Conservation (phyloP, 2,329 filamentous ascomycete species). For the Nothophaeocryptopus gaeumannii region DNA sequence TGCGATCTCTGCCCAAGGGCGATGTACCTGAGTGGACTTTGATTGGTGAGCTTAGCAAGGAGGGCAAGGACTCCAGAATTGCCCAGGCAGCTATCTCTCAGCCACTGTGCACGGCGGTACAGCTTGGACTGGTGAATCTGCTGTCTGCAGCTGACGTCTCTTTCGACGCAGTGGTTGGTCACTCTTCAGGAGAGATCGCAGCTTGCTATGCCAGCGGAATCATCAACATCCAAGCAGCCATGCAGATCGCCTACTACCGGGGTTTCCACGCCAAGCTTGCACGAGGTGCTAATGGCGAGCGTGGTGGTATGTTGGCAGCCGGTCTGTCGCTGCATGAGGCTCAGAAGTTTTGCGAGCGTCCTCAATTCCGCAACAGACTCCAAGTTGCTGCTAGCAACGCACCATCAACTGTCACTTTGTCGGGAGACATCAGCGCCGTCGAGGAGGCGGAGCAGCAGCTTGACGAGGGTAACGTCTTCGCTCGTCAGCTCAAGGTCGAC, state of each 20-base stretch:
- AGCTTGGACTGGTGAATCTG: slow-evolving; percentile 50
- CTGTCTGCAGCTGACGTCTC: slow-evolving; percentile 29
- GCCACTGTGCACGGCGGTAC: slow-evolving; percentile 55
- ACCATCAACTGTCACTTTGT: slow-evolving; percentile 44
- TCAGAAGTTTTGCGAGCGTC: slow-evolving; percentile 1
- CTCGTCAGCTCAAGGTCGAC: slow-evolving; percentile 41
- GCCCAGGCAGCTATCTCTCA: slow-evolving; percentile 43
- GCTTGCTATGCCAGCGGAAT: slow-evolving; percentile 31
- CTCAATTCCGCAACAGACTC: slow-evolving; percentile 10
- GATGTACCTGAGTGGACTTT: slow-evolving; percentile 9
- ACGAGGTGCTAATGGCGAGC: slow-evolving; percentile 2
- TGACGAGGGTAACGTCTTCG: slow-evolving; percentile 38
- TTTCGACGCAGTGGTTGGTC: slow-evolving; percentile 31
- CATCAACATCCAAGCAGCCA: slow-evolving; percentile 18
- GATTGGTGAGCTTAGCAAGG: slow-evolving; percentile 18
- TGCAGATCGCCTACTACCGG: slow-evolving; percentile 27
- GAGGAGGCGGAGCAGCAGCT: slow-evolving; percentile 32
- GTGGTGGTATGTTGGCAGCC: slow-evolving; percentile 19
- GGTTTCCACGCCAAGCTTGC: slow-evolving; percentile 19
- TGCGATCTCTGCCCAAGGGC: background rate
- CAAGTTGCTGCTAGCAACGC: slow-evolving; percentile 38
- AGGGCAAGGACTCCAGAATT: slow-evolving; percentile 7
- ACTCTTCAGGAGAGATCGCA: slow-evolving; percentile 35
- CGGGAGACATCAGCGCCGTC: slow-evolving; percentile 43
- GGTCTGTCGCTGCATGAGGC: slow-evolving; percentile 11